phyloP scores from a whole-genome alignment of 305 asterid species.

The Fraxinus nigra region DNA sequence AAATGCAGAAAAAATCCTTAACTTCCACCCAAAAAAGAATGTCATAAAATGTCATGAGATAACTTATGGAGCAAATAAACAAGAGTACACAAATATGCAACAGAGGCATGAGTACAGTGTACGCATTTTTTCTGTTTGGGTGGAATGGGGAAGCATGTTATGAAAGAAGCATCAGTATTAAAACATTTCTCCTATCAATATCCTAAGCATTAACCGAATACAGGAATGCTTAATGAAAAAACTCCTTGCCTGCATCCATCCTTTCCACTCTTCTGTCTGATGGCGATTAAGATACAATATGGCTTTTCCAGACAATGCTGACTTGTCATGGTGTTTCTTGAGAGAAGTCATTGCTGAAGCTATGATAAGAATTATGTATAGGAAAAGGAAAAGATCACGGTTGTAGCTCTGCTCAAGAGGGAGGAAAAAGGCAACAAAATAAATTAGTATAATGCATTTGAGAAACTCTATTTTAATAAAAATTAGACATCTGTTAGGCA shows the following conservation, averaged over 20 bases:
- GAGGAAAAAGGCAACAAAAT: constrained; percentile 25
- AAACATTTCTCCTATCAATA: background rate
- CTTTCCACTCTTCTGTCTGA: constrained; percentile 99
- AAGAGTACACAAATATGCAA: background rate
- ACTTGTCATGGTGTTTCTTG: constrained; percentile 83
- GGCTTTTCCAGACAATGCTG: constrained; percentile 78
- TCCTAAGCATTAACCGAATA: background rate
- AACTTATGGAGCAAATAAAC: constrained; percentile 9
- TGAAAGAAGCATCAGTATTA: background rate
- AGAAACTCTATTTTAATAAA: background rate
- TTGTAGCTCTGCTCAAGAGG: constrained; percentile 76
- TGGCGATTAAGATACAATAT: constrained; percentile 89
- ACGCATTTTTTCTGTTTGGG: background rate
- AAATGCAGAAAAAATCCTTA: background rate
- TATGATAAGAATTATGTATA: constrained; percentile 77
- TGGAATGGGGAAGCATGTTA: background rate
- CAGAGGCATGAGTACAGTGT: background rate
- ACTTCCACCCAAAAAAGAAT: constrained; percentile 12
- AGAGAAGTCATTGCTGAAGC: constrained; percentile 86
- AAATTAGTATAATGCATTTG: background rate
- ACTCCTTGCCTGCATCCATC: constrained; percentile 92
- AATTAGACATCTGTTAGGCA: background rate
- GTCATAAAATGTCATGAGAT: constrained; percentile 3
- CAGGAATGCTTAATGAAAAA: background rate
- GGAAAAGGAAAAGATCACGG: constrained; percentile 83